These are phyloP conservation scores for Phytophthora foliorum DNA, from an alignment of 352 stramenopile species.

Conservation along the genomic window DNA sequence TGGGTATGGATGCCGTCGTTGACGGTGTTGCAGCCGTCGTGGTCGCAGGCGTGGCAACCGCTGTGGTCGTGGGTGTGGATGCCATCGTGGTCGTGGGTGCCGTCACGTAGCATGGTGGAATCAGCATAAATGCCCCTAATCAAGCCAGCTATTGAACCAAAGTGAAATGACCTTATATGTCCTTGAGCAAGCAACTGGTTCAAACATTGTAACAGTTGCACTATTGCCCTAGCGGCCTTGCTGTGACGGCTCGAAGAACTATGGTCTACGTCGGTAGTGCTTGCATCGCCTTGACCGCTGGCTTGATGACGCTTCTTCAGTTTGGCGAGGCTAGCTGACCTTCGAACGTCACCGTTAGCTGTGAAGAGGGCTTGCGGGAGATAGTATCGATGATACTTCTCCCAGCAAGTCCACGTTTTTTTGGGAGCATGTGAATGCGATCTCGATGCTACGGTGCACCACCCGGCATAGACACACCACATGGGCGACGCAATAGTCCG, in stretches of 20 bases:
- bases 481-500: constrained; percentile 10
- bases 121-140: too few species aligned
- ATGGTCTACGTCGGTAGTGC: neutral
- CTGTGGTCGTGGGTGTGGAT: too few species aligned
- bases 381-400: constrained; percentile 16
- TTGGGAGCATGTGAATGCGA: constrained; percentile 1
- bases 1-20: neutral
- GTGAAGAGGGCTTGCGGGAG: constrained; percentile 12
- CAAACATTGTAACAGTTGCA: too few species aligned
- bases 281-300: neutral
- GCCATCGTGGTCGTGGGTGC: too few species aligned
- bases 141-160: too few species aligned
- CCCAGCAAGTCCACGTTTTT: constrained; percentile 24
- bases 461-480: constrained; percentile 10
- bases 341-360: constrained; percentile 9
- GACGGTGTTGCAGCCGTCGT: too few species aligned
- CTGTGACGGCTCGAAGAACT: too few species aligned
- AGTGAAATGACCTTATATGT: too few species aligned
- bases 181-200: too few species aligned
- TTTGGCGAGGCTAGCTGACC: constrained; percentile 7
- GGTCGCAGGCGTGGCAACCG: too few species aligned
- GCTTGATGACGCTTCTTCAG: constrained; percentile 3
- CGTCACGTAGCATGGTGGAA: too few species aligned
- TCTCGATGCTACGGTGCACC: constrained; percentile 1
- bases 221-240: too few species aligned